These are phyloP conservation scores for Akanthomyces dipterigenus DNA, from an alignment of 2,329 filamentous ascomycete species.

Conservation along the genomic window DNA sequence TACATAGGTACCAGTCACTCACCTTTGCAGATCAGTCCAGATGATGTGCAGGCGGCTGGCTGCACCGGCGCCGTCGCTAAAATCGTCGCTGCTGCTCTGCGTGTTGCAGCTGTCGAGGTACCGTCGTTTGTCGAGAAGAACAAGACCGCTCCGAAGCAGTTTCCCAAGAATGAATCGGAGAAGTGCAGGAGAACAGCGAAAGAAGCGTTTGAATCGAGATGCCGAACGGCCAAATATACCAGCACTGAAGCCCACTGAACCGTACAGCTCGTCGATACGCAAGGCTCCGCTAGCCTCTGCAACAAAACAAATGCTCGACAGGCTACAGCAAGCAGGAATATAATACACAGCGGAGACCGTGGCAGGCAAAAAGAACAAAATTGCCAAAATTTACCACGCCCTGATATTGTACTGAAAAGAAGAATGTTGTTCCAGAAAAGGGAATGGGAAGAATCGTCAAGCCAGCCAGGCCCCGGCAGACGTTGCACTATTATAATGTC, in stretches of 20 bases:
- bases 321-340: background rate
- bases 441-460: background rate
- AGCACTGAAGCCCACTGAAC: too few species aligned
- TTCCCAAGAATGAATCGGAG: background rate
- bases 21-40: background rate
- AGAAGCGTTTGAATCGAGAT: too few species aligned
- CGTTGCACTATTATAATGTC: conserved; percentile 2
- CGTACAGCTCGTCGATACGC: background rate
- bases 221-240: too few species aligned
- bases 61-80: conserved; percentile 1
- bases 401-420: background rate
- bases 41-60: conserved; percentile 6
- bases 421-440: background rate
- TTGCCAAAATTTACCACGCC: background rate
- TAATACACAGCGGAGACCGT: background rate
- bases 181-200: background rate
- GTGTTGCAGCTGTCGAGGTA: background rate
- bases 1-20: background rate
- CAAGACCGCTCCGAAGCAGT: background rate
- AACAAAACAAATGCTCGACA: background rate
- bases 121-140: background rate
- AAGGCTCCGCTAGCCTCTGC: background rate
- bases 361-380: background rate
- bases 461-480: background rate
- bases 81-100: background rate